These are phyloP conservation scores for Conticribra weissflogii DNA, from an alignment of 108 stramenopile genomes.

Conservation along the genomic window DNA sequence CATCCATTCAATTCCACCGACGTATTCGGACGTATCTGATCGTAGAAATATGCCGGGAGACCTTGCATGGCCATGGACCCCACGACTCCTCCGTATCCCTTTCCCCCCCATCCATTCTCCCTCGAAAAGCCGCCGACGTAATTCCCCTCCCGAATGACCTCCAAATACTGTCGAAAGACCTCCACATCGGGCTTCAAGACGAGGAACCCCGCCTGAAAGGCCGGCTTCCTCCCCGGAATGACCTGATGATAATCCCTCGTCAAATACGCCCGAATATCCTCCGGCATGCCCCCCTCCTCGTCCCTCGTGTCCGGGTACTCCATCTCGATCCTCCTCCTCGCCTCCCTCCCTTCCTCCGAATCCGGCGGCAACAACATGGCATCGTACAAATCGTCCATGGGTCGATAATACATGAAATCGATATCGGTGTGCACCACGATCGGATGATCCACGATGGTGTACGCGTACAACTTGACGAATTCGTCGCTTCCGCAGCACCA, in stretches of 20 bases:
- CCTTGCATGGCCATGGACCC: slow-evolving; percentile 86
- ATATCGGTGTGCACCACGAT: slow-evolving; percentile 66
- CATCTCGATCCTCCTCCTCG: slow-evolving; percentile 42
- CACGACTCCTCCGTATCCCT: slow-evolving; percentile 72
- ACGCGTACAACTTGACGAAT: slow-evolving; percentile 90
- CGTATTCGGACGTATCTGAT: slow-evolving; percentile 55
- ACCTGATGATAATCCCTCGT: slow-evolving; percentile 69
- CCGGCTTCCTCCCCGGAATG: slow-evolving; percentile 55
- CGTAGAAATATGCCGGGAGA: slow-evolving; percentile 71
- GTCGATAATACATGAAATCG: slow-evolving; percentile 60
- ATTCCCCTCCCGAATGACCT: slow-evolving; percentile 64
- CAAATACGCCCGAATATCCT: slow-evolving; percentile 70
- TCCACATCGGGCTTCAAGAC: slow-evolving; percentile 50
- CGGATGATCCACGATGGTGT: slow-evolving; percentile 58
- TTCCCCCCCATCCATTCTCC: slow-evolving; percentile 63
- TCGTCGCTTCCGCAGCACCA: slow-evolving; percentile 90
- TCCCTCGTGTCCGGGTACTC: slow-evolving; percentile 63
- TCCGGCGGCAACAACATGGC: slow-evolving; percentile 55
- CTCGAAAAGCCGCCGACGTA: slow-evolving; percentile 58
- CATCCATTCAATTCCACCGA: slow-evolving; percentile 61
- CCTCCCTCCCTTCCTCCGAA: slow-evolving; percentile 38
- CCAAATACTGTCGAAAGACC: slow-evolving; percentile 55
- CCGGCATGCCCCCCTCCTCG: slow-evolving; percentile 52
- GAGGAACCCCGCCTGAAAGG: slow-evolving; percentile 75
- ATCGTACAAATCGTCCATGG: slow-evolving; percentile 80